A percentile compares a stretch with the other conserved stretches of the same genome.
These are phyloP conservation scores for Tetratostichococcus sp. DNA, from an alignment of 139 green algal genomes.

Conservation along the genomic window DNA sequence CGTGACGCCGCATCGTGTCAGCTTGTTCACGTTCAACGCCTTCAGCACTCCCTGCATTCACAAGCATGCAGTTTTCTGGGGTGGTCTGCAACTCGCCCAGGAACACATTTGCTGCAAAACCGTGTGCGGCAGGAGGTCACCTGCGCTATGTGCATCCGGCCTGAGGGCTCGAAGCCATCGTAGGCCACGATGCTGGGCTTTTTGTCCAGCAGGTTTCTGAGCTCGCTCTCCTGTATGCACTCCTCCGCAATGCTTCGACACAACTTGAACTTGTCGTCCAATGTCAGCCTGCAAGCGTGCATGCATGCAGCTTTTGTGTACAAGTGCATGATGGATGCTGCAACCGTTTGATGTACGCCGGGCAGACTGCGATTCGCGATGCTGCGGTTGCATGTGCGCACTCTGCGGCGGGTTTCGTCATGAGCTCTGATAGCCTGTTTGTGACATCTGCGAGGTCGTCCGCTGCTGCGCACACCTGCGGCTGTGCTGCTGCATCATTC, in stretches of 20 bases:
- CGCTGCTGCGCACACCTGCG: background rate
- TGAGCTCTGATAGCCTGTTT: slow-evolving; percentile 6
- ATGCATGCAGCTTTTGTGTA: background rate
- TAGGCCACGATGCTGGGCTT: slow-evolving; percentile 89
- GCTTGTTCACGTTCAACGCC: slow-evolving; percentile 98
- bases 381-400: background rate
- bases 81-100: no score
- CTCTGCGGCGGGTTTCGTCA: slow-evolving; percentile 6
- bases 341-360: no score
- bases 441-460: slow-evolving; percentile 3
- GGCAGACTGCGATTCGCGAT: no score
- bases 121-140: slow-evolving; percentile 5
- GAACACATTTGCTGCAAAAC: no score
- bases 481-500: slow-evolving; percentile 2
- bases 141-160: slow-evolving; percentile 97
- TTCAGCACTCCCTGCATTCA: slow-evolving; percentile 91
- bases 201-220: slow-evolving; percentile 80
- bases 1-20: slow-evolving; percentile 85
- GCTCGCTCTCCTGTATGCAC: slow-evolving; percentile 90
- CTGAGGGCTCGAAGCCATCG: slow-evolving; percentile 98
- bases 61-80: no score
- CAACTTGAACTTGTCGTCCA: slow-evolving; percentile 84
- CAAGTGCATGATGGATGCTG: no score
- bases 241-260: slow-evolving; percentile 84
- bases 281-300: slow-evolving; percentile 49